Evolutionary conservation across 2,329 filamentous ascomycete species (phyloP), one percentile per base, ranked within the genome.

Genomic region (Emmonsiellopsis sp.): DNA sequence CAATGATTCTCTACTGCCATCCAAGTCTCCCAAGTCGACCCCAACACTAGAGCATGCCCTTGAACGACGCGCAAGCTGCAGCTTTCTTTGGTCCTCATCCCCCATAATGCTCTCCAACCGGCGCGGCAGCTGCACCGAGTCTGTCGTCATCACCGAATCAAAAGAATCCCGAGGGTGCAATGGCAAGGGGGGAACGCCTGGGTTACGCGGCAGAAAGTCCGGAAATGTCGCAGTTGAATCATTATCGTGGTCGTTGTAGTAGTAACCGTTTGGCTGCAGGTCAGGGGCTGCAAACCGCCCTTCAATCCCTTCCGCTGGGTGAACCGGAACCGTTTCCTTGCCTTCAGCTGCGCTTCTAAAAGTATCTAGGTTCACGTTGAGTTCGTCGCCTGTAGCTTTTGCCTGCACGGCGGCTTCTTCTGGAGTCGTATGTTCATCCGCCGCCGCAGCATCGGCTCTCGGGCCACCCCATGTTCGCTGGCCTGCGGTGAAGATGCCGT

Each of bases 391-490:
- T 9, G 79, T 78, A 46, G 84, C 79, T 63, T 87, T 83, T 13
- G 92, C 90, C 60, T 85, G 79, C 63, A 93, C 88, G 52, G 90
- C 87, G n/a, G 86, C 92, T 69, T 94, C 80, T 61, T 87, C 85
- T 1, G 88, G 84, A 0, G 87, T 90, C 0, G 84, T 93, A 55
- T 82, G 75, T 10, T 79, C 75, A 66, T 94, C 86, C 2, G 91
- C 91, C 41, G 84, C 79, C 32, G 87, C 89, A 0, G 91, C 91
- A 70, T 97, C 92, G 1, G 89, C 90, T 63, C 92, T 82, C 9
- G 92, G 93, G 0, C 92, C 92, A 60, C 92, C 92, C 92, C 93
- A 98, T 1, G 92, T 97, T 59, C 92, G 81, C 68, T 95, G 89
- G 16, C 91, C 90, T 32, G 91, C 90, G 0, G 92, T 96, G 70